Percentiles rank a stretch among this genome's conserved stretches.
phyloP scores from a whole-genome alignment of 148 eudicot genomes.

The Fallopia convolvulus region DNA sequence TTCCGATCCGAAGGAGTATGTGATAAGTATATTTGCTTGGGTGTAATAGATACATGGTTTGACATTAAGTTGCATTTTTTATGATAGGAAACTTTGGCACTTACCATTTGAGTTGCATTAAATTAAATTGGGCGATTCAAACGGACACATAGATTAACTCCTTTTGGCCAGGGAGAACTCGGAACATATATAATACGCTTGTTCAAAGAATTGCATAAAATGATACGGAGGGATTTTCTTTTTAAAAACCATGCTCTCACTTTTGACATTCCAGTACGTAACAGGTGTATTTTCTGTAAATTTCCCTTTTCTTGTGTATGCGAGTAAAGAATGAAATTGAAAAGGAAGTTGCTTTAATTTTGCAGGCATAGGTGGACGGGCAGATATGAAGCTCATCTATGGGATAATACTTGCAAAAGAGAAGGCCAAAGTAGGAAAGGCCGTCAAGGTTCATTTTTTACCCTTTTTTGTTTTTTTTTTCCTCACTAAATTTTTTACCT shows the following conservation, averaged over 20 bases:
- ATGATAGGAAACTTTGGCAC: no score
- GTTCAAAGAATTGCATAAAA: no score
- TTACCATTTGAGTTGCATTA: no score
- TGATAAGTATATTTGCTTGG: no score
- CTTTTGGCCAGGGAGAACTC: no score
- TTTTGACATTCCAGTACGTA: neutral
- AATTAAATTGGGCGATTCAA: no score
- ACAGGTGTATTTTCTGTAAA: neutral
- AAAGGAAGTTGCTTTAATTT: neutral
- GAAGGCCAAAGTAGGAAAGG: slow-evolving; percentile 17
- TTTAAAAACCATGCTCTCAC: neutral
- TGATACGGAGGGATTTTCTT: neutral
- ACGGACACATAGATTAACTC: no score
- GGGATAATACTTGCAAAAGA: slow-evolving; percentile 18
- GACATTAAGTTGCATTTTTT: no score
- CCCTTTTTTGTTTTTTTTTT: neutral
- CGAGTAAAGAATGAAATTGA: neutral
- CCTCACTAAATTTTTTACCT: neutral
- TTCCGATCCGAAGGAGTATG: no score
- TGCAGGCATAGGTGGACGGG: slow-evolving; percentile 19
- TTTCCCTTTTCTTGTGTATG: neutral
- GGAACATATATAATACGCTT: no score
- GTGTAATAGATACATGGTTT: no score
- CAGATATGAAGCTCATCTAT: slow-evolving; percentile 18
- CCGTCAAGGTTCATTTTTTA: slow-evolving; percentile 13